A percentile compares a stretch with the other conserved stretches of the same genome.
Evolutionary conservation across 169 alveolate species (phyloP).

Genomic region (Plasmodium inui): DNA sequence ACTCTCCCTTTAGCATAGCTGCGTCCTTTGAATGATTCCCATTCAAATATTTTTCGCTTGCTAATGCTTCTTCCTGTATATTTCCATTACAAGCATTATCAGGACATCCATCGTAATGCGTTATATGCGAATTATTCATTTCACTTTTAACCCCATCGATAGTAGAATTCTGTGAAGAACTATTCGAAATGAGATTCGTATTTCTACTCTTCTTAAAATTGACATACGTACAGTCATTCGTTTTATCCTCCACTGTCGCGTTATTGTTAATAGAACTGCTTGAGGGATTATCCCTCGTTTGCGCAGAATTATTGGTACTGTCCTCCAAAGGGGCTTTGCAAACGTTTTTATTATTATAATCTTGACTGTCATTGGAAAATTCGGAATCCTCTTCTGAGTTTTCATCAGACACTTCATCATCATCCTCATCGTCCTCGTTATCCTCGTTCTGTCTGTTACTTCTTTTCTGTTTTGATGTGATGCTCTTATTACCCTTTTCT

Average conservation of each 20-base stretch:
- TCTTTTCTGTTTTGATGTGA: neutral
- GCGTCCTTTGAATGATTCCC: neutral
- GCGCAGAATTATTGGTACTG: neutral
- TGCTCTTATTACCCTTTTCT: neutral
- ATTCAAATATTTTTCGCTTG: neutral
- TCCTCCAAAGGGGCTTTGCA: neutral
- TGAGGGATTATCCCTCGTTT: neutral
- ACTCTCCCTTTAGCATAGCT: neutral
- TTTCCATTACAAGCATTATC: neutral
- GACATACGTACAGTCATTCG: neutral
- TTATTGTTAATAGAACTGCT: conserved; percentile 5
- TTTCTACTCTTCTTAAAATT: conserved; percentile 9
- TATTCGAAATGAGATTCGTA: neutral
- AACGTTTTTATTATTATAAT: neutral
- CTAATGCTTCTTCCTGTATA: neutral
- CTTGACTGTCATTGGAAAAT: neutral
- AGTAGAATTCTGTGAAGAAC: neutral
- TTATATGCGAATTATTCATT: neutral
- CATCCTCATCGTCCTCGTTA: neutral
- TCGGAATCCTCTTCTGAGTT: neutral
- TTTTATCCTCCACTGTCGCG: neutral
- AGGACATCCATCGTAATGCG: neutral
- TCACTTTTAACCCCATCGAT: neutral
- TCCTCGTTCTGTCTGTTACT: neutral
- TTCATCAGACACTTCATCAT: conserved; percentile 1